These are phyloP conservation scores for Aspergillus olivimuriae DNA, from an alignment of 495 filamentous ascomycete genomes.

Conservation along the genomic window DNA sequence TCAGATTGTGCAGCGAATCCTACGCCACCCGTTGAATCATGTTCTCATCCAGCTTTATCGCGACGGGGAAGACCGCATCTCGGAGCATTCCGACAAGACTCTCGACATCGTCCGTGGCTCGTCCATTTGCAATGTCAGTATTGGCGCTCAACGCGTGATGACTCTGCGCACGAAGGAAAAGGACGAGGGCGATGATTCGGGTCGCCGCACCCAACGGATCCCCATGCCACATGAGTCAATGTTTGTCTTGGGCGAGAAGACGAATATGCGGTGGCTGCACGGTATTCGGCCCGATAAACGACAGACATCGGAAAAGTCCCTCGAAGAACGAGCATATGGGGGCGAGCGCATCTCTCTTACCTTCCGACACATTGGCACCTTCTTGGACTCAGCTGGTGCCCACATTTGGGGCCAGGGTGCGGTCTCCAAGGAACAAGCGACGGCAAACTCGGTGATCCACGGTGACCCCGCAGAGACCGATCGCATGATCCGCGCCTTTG, in stretches of 20 bases:
- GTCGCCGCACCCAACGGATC: slow-evolving; percentile 56
- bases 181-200: slow-evolving; percentile 16
- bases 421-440: slow-evolving; percentile 50
- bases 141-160: slow-evolving; percentile 91
- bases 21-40: slow-evolving; percentile 85
- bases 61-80: slow-evolving; percentile 85
- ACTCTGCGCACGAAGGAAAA: slow-evolving; percentile 73
- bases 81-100: slow-evolving; percentile 96
- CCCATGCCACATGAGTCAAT: slow-evolving; percentile 83
- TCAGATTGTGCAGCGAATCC: slow-evolving; percentile 53
- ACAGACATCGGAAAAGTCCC: slow-evolving; percentile 52
- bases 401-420: slow-evolving; percentile 93
- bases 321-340: slow-evolving; percentile 61
- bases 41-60: slow-evolving; percentile 92
- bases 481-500: slow-evolving; percentile 70
- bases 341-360: slow-evolving; percentile 88
- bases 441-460: slow-evolving; percentile 59
- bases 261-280: slow-evolving; percentile 86
- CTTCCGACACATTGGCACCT: slow-evolving; percentile 87
- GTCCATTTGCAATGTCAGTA: slow-evolving; percentile 84
- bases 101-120: slow-evolving; percentile 78
- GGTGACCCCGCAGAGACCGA: slow-evolving; percentile 61
- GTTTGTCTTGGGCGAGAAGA: slow-evolving; percentile 71
- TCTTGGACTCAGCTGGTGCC: slow-evolving; percentile 52
- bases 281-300: slow-evolving; percentile 85